A percentile compares a stretch with the other conserved stretches of the same genome.
Conservation (phyloP, 2,329 filamentous ascomycete species). For the Zelopaecilomyces penicillatus region DNA sequence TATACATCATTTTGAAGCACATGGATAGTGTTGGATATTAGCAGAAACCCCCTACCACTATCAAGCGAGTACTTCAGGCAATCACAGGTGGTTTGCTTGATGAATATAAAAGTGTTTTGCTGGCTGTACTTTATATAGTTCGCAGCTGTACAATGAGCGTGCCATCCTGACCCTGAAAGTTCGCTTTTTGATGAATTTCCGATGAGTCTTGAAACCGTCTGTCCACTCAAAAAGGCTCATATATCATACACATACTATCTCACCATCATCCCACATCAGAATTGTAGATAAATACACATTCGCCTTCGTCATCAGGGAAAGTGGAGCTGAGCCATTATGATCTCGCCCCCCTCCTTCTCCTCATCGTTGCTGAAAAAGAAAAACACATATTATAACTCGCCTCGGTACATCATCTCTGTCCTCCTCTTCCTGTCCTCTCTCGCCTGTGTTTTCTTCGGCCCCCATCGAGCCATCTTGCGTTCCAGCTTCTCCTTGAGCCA, state of each 20-base stretch:
- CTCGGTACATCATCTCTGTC: slow-evolving; percentile 42
- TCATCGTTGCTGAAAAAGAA: background rate
- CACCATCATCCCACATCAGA: background rate
- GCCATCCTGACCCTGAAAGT: too few relatives aligned
- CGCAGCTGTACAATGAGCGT: too few relatives aligned
- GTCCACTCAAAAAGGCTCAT: background rate
- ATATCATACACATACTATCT: background rate
- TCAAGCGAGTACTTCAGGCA: too few relatives aligned
- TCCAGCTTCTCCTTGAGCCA: slow-evolving; percentile 37
- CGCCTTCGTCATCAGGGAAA: background rate
- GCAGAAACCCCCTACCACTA: too few relatives aligned
- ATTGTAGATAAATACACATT: background rate
- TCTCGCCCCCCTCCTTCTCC: background rate
- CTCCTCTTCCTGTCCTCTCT: slow-evolving; percentile 47
- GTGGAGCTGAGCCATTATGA: background rate
- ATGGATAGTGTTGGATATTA: too few relatives aligned
- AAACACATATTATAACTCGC: slow-evolving; percentile 35
- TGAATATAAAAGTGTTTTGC: too few relatives aligned
- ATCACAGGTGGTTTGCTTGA: too few relatives aligned
- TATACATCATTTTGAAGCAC: too few relatives aligned
- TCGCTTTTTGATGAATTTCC: too few relatives aligned
- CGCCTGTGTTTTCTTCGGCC: slow-evolving; percentile 45
- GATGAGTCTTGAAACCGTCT: too few relatives aligned
- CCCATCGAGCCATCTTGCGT: slow-evolving; percentile 47
- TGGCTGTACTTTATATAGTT: too few relatives aligned